Percentiles rank a stretch among this genome's conserved stretches.
These are phyloP conservation scores for Apocynum venetum DNA, from an alignment of 257 asterid genomes.

Conservation along the genomic window DNA sequence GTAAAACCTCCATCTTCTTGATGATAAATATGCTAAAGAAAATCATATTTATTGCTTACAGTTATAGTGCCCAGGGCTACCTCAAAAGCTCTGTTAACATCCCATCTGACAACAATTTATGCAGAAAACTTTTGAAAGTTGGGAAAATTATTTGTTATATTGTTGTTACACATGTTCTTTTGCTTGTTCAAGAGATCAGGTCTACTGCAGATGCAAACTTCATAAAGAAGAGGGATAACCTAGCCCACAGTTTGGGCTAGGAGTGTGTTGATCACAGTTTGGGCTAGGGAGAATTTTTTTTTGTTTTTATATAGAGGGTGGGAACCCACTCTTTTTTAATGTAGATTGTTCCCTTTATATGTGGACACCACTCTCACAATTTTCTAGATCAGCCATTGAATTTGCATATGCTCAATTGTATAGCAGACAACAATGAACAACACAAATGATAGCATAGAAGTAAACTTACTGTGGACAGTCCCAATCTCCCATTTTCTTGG, in stretches of 20 bases:
- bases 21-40: background rate
- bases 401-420: background rate
- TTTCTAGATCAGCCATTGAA: background rate
- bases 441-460: background rate
- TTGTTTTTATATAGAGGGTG: too few species aligned
- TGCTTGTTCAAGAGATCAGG: background rate
- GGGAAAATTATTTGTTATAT: too few species aligned
- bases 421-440: background rate
- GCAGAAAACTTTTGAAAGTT: too few species aligned
- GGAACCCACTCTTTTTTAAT: too few species aligned
- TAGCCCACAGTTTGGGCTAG: too few species aligned
- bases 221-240: background rate
- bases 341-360: too few species aligned
- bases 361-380: too few species aligned
- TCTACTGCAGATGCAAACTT: background rate
- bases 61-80: background rate
- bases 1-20: too few species aligned
- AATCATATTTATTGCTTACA: background rate
- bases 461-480: constrained; percentile 61
- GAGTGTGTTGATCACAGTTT: too few species aligned
- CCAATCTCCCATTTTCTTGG: constrained; percentile 83
- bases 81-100: background rate
- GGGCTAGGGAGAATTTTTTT: too few species aligned
- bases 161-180: background rate
- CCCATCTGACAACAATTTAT: background rate